phyloP scores from a whole-genome alignment of 805 yeast genomes.

The Hanseniaspora hatyaiensis region DNA sequence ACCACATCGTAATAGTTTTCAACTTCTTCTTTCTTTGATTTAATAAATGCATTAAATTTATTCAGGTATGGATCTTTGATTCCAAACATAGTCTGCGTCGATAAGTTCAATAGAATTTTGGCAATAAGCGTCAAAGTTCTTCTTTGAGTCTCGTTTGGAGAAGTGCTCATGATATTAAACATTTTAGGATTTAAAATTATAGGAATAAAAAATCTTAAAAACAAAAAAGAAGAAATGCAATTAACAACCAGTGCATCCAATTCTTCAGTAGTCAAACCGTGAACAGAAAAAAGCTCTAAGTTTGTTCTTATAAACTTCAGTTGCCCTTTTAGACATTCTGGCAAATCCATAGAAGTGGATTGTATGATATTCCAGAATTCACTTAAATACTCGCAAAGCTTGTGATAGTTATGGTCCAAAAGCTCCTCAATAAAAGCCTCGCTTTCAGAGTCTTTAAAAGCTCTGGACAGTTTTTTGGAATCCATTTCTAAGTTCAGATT shows the following conservation, averaged over 20 bases:
- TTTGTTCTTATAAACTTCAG: slow-evolving; percentile 51
- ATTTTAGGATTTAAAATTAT: slow-evolving; percentile 82
- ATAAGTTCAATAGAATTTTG: slow-evolving; percentile 64
- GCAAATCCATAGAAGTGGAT: slow-evolving; percentile 61
- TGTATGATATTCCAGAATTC: slow-evolving; percentile 58
- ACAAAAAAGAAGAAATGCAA: slow-evolving; percentile 72
- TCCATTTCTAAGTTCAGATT: slow-evolving; percentile 69
- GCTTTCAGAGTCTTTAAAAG: slow-evolving; percentile 28
- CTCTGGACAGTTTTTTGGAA: slow-evolving; percentile 42
- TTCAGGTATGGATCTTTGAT: slow-evolving; percentile 75
- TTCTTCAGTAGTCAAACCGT: slow-evolving; percentile 43
- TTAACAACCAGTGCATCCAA: slow-evolving; percentile 40
- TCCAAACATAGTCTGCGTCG: slow-evolving; percentile 64
- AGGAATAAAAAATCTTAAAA: slow-evolving; percentile 78
- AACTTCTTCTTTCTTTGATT: slow-evolving; percentile 45
- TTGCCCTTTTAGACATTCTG: slow-evolving; percentile 51
- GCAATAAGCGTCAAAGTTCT: slow-evolving; percentile 73
- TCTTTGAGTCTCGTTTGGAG: slow-evolving; percentile 60
- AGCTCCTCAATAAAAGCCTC: background rate
- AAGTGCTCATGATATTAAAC: slow-evolving; percentile 58
- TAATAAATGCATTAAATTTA: slow-evolving; percentile 56
- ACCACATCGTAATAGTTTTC: slow-evolving; percentile 60
- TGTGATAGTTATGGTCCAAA: slow-evolving; percentile 38
- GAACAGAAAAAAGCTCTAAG: slow-evolving; percentile 39
- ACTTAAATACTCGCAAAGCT: slow-evolving; percentile 41